Evolutionary conservation across 176 grass and related monocot species (phyloP).

Genomic region (Carex kokanica): DNA sequence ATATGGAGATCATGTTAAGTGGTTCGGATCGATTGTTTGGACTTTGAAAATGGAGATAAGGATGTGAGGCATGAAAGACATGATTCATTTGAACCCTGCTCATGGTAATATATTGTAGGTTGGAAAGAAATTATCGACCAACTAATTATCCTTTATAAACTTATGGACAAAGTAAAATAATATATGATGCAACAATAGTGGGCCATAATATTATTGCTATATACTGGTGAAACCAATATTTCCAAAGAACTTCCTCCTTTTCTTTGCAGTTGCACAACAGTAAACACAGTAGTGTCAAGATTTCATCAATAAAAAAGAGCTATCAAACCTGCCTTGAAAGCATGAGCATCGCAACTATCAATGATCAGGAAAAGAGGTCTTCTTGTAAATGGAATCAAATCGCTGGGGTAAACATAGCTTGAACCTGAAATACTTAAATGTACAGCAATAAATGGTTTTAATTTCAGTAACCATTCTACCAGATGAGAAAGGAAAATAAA

Average conservation of each 20-base stretch:
- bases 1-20: too few relatives aligned
- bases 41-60: too few relatives aligned
- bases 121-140: neutral
- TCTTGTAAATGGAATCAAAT: constrained; percentile 98
- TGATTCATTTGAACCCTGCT: too few relatives aligned
- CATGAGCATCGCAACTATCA: constrained; percentile 63
- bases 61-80: too few relatives aligned
- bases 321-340: constrained; percentile 99
- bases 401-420: constrained; percentile 77
- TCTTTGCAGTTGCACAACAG: neutral
- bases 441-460: constrained; percentile 35
- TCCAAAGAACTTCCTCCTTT: neutral
- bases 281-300: neutral
- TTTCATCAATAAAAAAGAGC: constrained; percentile 28
- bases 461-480: neutral
- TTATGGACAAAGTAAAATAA: neutral
- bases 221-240: neutral
- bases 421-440: constrained; percentile 52
- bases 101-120: neutral
- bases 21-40: too few relatives aligned
- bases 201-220: neutral
- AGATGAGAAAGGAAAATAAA: neutral
- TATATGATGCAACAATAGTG: neutral
- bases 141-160: neutral
- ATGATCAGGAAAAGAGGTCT: constrained; percentile 87